Evolutionary conservation across 23 red algal species (phyloP), one percentile per base, ranked within the genome.

Genomic region (Gracilaria gracilis): DNA sequence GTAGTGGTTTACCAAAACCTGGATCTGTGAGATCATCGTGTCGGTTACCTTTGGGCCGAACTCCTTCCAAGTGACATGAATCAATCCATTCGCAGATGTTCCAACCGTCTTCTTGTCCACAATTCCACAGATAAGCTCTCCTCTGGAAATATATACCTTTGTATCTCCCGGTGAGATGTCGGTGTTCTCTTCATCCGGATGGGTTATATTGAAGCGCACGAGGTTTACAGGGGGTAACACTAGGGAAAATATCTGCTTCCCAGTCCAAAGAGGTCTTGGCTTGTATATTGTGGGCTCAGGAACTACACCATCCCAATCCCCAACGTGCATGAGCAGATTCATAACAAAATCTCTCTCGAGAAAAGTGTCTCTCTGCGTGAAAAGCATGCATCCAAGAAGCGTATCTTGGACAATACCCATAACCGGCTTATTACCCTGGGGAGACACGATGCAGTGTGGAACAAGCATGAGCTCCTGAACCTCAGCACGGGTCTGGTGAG

Each of bases 341-440:
- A 99, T 94, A 35, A 95, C 80, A 28, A 95, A 66, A 86, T 99
- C 97, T 1, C 91, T 84, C 33, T 92, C 90, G 0, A 99, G 57
- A 80, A 99, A 99, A 31, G 84, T 89, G 71, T 99, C 97, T 53
- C 97, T 49, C 39, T 95, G 82, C 23, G 97, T 99, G 81, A 99
- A 99, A 57, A 99, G 94, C 92, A 95, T 95, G 67, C 97, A 96
- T 32, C 94, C 97, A 34, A 99, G 82, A 40, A 99, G 70, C 2
- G 97, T 94, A 83, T 99, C 97, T 80, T 99, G 97, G n/a, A 99
- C 94, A 69, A 99, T 95, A 36, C 97, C 97, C 97, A 99, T 99
- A 21, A 99, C 97, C 12, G 97, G 97, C 55, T 94, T 94, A 53
- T 99, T 99, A 31, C 89, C 94, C 75, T 99, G 97, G 23, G 97